Conservation (phyloP, 208 protist species). For the Acanthamoeba comandoni region DNA sequence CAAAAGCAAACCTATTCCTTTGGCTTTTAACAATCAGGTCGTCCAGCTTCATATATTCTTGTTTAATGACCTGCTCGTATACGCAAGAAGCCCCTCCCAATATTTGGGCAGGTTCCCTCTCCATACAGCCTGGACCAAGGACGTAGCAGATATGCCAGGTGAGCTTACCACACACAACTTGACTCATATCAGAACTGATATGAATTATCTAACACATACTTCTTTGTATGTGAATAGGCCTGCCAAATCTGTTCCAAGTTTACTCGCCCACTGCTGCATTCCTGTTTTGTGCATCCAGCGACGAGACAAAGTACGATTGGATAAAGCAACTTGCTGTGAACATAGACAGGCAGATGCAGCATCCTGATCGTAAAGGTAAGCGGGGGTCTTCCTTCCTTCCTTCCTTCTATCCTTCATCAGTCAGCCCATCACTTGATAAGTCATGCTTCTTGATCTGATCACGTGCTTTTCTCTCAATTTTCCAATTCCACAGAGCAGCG, state of each 20-base stretch:
- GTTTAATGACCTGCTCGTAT: constrained; percentile 54
- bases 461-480: not conserved
- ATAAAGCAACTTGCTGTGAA: constrained; percentile 50
- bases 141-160: constrained; percentile 26
- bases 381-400: not conserved
- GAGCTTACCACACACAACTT: not conserved
- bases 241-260: constrained; percentile 52
- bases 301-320: constrained; percentile 66
- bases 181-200: too few relatives aligned
- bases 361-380: not conserved
- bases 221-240: not conserved
- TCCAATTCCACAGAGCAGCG: constrained; percentile 15
- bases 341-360: constrained; percentile 49
- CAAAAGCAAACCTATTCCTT: too few relatives aligned
- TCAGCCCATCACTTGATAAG: not conserved
- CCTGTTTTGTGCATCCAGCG: constrained; percentile 43
- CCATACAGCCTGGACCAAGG: constrained; percentile 52
- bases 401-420: not conserved
- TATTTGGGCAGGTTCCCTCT: constrained; percentile 55
- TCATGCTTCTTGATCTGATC: not conserved
- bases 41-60: constrained; percentile 33
- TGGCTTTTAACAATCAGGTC: not conserved
- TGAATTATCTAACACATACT: not conserved
- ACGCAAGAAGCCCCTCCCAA: constrained; percentile 29
- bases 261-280: constrained; percentile 51